Evolutionary conservation across 1,284 basidiomycete species (phyloP).

Genomic region (Tylopilus orsonianus): DNA sequence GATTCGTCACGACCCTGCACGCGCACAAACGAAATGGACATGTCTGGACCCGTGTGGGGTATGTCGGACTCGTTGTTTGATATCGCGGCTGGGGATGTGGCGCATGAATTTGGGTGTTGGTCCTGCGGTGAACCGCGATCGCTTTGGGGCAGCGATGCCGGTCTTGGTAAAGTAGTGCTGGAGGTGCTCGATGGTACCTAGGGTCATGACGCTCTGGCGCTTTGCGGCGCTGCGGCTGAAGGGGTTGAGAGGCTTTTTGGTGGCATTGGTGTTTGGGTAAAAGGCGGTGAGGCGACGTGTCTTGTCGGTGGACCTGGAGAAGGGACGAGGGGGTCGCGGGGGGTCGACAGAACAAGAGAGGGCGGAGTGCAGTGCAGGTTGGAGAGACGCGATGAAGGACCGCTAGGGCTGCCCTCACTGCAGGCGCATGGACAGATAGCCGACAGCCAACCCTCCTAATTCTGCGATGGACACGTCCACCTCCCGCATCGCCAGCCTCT

Average conservation of each 20-base stretch:
- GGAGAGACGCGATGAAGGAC: conserved; percentile 46
- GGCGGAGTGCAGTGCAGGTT: background rate
- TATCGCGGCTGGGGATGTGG: conserved; percentile 50
- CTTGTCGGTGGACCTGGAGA: conserved; percentile 24
- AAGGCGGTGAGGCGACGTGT: conserved; percentile 64
- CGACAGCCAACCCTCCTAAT: conserved; percentile 39
- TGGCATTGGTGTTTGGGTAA: conserved; percentile 70
- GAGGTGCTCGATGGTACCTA: conserved; percentile 84
- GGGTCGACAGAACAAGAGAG: conserved; percentile 10
- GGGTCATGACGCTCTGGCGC: conserved; percentile 81
- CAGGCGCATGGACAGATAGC: conserved; percentile 62
- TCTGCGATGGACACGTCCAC: conserved; percentile 41
- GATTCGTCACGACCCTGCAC: too few relatives aligned
- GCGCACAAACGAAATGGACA: too few relatives aligned
- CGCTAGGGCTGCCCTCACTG: conserved; percentile 59
- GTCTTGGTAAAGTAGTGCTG: conserved; percentile 89
- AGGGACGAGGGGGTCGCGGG: conserved; percentile 18
- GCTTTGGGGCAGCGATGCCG: conserved; percentile 72
- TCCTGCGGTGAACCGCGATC: conserved; percentile 51
- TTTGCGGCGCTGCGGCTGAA: conserved; percentile 85
- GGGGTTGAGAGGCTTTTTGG: conserved; percentile 72
- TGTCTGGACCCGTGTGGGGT: conserved; percentile 48
- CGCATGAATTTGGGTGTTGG: conserved; percentile 41
- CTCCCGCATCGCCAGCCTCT: conserved; percentile 49
- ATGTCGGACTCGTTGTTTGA: too few relatives aligned